Percentiles rank a stretch among this genome's conserved stretches.
Conservation (phyloP, 2,329 filamentous ascomycete genomes). For the Penicillium sp. region DNA sequence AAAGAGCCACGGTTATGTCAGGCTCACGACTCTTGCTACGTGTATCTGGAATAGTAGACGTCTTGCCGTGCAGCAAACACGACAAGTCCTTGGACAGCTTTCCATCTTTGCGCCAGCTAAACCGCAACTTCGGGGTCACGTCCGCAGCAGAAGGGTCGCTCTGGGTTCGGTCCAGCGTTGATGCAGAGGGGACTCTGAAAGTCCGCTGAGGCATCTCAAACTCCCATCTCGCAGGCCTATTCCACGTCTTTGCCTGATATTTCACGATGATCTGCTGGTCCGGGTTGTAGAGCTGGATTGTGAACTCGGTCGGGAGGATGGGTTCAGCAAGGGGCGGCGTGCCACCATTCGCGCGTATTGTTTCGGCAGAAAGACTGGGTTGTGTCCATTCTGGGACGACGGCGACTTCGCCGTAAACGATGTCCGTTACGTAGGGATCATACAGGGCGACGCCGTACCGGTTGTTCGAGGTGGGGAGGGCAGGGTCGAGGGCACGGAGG, state of each 20-base stretch:
- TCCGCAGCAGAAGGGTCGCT: conserved; percentile 57
- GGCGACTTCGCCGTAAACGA: conserved; percentile 84
- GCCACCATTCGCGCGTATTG: conserved; percentile 69
- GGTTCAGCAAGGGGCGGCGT: conserved; percentile 65
- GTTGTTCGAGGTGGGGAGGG: conserved; percentile 68
- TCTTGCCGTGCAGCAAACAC: conserved; percentile 80
- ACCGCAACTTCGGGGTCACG: conserved; percentile 70
- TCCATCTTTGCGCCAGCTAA: conserved; percentile 87
- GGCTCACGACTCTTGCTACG: conserved; percentile 83
- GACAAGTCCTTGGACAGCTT: conserved; percentile 83
- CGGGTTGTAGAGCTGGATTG: conserved; percentile 89
- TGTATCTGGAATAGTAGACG: conserved; percentile 58
- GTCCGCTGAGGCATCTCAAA: conserved; percentile 87
- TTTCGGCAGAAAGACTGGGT: conserved; percentile 75
- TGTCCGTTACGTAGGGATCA: conserved; percentile 74
- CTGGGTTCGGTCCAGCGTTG: conserved; percentile 71
- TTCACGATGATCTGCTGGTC: conserved; percentile 76
- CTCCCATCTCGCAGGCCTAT: conserved; percentile 76
- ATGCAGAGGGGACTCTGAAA: conserved; percentile 77
- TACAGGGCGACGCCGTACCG: conserved; percentile 84
- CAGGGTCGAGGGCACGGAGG: conserved; percentile 72
- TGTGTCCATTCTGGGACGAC: conserved; percentile 83
- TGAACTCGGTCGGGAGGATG: conserved; percentile 72
- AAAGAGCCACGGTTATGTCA: conserved; percentile 91
- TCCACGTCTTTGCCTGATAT: conserved; percentile 71